Evolutionary conservation across 345 rosid species (phyloP), one percentile per base, ranked within the genome.

Genomic region (Eucalyptus dawsonii): DNA sequence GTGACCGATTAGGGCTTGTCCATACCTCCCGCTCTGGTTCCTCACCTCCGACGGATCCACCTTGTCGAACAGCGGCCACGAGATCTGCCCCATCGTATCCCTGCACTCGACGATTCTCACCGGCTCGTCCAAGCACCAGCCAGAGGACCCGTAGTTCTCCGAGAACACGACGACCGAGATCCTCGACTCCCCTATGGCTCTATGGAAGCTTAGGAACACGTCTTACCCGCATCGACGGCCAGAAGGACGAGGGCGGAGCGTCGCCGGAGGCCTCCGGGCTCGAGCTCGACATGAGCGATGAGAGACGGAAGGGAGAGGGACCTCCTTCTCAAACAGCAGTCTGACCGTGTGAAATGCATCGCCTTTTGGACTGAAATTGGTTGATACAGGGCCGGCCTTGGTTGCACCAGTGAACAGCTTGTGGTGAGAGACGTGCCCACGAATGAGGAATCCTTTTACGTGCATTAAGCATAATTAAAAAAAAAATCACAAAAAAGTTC

Each of bases 181-280:
- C 88, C 80, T 87, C 42, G 90, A 90, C 22, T 62, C 76, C 80
- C 89, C 88, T 8, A 92, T 88, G 9, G 90, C 90, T 65, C 88
- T 91, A 34, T 91, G 21, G 81, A 88, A 92, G 86, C 93, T 92
- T 80, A 90, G 86, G 90, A 90, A 92, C 51, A 92, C 92, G 4
- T 92, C 90, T 50, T 87, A 89, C 21, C 50, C 42, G 34, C 50
- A 34, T 5, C 27, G 87, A 25, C 25, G 19, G 42, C 40, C 27
- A 29, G 87, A 86, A 54, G 67, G 67, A 25, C 60, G 9, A 54
- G 60, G 60, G 60, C 12, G 60, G 60, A 54, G 60, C 60, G 60
- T 54, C 6, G 27, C 60, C 27, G 60, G 60, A 54, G 60, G 60
- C 60, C 60, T 9, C 60, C 27, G 27, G 60, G 60, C 27, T 54